These are phyloP conservation scores for Gracilariopsis chorda DNA, from an alignment of 23 red algal genomes.

Conservation along the genomic window DNA sequence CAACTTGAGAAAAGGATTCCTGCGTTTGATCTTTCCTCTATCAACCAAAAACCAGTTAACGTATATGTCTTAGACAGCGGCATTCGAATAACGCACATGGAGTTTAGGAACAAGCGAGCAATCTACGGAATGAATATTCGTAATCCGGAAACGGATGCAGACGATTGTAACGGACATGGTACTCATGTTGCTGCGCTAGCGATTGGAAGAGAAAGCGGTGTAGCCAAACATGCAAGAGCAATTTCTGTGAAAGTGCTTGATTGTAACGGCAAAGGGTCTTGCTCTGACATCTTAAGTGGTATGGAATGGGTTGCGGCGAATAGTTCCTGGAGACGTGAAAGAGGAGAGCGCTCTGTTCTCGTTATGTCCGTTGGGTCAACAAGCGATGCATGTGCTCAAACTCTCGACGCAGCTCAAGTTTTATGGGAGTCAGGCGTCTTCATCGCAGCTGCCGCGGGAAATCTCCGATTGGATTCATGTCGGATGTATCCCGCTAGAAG, in stretches of 20 bases:
- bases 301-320: constrained; percentile 27
- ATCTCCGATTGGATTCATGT: constrained; percentile 31
- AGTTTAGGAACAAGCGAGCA: constrained; percentile 1
- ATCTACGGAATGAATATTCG: constrained; percentile 7
- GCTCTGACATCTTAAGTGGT: constrained; percentile 21
- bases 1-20: background rate
- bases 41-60: background rate
- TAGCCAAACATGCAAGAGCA: background rate
- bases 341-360: constrained; percentile 24
- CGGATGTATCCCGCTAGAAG: constrained; percentile 50
- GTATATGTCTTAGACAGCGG: constrained; percentile 58
- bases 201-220: constrained; percentile 4
- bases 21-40: background rate
- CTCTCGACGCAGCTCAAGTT: background rate
- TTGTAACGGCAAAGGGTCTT: constrained; percentile 39
- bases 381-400: constrained; percentile 2
- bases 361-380: constrained; percentile 57
- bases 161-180: constrained; percentile 62
- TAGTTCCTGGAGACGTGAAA: background rate
- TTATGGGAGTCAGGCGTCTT: constrained; percentile 31
- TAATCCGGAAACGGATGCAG: background rate
- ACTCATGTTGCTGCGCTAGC: constrained; percentile 55
- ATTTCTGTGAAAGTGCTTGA: constrained; percentile 37
- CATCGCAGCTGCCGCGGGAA: constrained; percentile 50
- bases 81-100: constrained; percentile 21